Evolutionary conservation across 306 rosid species (phyloP), one percentile per base, ranked within the genome.

Genomic region (Coriaria nepalensis): DNA sequence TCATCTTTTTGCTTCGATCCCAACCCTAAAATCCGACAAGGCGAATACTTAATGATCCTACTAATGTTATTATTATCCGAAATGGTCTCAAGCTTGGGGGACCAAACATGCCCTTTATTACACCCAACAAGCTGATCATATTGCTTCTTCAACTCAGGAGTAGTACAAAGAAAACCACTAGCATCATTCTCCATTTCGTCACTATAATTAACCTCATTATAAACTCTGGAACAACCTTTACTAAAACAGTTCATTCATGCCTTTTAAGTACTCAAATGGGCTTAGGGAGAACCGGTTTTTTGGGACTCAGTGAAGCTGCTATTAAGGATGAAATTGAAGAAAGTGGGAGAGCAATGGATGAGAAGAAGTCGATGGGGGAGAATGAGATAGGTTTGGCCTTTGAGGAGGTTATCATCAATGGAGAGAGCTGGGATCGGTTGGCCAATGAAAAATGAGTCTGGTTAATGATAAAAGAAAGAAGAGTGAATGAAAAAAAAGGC

Each of bases 41-140:
- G 95, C 6, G 94, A 90, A 33, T 68, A 67, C 78, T 87, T 81
- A 70, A 77, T 49, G 3, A 20, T 20, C 29, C 29, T 20, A 20
- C 29, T 20, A 20, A 1, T 20, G 2, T 20, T 20, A 66, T 67
- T 90, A 51, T 77, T 61, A 56, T 90, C 95, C 0, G 94, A 77
- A 47, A 90, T 90, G 33, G 92, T 81, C 55, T 84, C 95, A 64
- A 90, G 92, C 64, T 81, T 81, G 6, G 97, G 97, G 10, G 94
- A 90, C 97, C 97, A 90, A 2, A 73, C 45, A 36, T 79, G 93
- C 10, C 73, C 85, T 71, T 77, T 84, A 20, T 3, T 20, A 5
- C 84, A 65, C 55, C 58, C 81, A 13, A 90, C 97, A 37, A 90
- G 88, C 55, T 79, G 82, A 10, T 81, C 82, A 48, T 84, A 90